Evolutionary conservation across 2,329 filamentous ascomycete species (phyloP).

Genomic region (Cytospora piceae): DNA sequence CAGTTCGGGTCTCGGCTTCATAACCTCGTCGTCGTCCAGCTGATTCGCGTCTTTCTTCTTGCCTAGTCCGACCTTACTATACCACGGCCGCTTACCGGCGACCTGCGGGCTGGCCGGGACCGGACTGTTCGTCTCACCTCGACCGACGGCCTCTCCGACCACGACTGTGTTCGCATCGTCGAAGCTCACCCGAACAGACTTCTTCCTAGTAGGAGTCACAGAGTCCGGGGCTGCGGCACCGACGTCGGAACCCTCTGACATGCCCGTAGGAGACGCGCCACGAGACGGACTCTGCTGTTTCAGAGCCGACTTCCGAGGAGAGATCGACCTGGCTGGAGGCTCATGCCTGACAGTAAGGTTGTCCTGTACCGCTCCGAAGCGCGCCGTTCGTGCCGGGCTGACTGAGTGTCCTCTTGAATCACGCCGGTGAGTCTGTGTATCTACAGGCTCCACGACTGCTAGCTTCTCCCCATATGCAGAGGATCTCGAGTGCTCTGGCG

Average conservation of each 20-base stretch:
- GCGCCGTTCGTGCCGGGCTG: constrained; percentile 70
- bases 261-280: constrained; percentile 54
- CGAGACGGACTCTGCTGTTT: constrained; percentile 65
- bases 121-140: constrained; percentile 46
- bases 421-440: constrained; percentile 30
- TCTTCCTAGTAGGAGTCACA: constrained; percentile 54
- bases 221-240: constrained; percentile 43
- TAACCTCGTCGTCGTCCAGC: constrained; percentile 66
- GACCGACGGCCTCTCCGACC: constrained; percentile 51
- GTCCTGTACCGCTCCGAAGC: constrained; percentile 64
- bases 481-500: constrained; percentile 24
- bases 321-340: constrained; percentile 71
- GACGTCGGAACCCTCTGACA: constrained; percentile 49
- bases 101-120: constrained; percentile 43
- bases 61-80: constrained; percentile 50
- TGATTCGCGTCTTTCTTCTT: constrained; percentile 54
- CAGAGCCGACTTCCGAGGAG: constrained; percentile 76
- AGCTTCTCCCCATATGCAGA: constrained; percentile 20
- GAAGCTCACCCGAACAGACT: constrained; percentile 76
- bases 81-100: constrained; percentile 52
- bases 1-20: constrained; percentile 74
- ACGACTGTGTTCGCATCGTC: constrained; percentile 66
- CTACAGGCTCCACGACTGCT: constrained; percentile 24
- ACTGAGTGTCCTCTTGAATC: constrained; percentile 49
- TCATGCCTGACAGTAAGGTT: constrained; percentile 64